Evolutionary conservation across 1,139 yeast species (phyloP), one percentile per base, ranked within the genome.

Genomic region (Zygoascus meyerae): DNA sequence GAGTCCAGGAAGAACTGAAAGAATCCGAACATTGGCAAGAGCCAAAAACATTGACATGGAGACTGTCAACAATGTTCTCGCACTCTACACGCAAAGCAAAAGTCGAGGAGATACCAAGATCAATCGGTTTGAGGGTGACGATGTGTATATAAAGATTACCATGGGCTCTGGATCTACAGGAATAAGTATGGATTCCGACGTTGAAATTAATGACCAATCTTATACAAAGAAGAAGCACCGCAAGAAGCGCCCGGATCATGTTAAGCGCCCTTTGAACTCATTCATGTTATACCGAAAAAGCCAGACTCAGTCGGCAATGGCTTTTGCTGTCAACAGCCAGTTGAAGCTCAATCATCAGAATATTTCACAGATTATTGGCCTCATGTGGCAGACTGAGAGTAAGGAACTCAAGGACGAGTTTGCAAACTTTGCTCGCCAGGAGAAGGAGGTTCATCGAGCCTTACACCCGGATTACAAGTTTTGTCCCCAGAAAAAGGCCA

Each of bases 221-320:
- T 48, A 34, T 29, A 37, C 28, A 16, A 40, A 48, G 45, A 48
- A 55, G 54, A 56, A 58, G 53, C 57, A 54, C 45, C 54, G 53
- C 36, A 51, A 59, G 42, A 55, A 57, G 45, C 54, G 53, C 32
- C 56, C 57, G n/a, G 56, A 58, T 48, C 56, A 66, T 45, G 66
- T 73, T 49, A 74, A 74, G 54, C 67, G 79, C 31, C 78, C 78
- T 1, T 61, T 74, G 48, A 74, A 74, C 60, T 71, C 76, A 29
- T 74, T 73, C 54, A 73, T 74, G 78, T 64, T 74, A 12, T 74
- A 74, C 54, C 65, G 78, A 50, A 63, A 70, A 36, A 56, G 70
- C 8, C 70, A 72, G 62, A 70, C 73, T 40, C 73, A 68, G 52
- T 66, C 69, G 7, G 70, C 73, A 17, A 61, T 69, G 55, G 64